Percentiles rank a stretch among this genome's conserved stretches.
phyloP scores from a whole-genome alignment of 192 early-diverging fungal genomes.

The Linnemannia elongata region DNA sequence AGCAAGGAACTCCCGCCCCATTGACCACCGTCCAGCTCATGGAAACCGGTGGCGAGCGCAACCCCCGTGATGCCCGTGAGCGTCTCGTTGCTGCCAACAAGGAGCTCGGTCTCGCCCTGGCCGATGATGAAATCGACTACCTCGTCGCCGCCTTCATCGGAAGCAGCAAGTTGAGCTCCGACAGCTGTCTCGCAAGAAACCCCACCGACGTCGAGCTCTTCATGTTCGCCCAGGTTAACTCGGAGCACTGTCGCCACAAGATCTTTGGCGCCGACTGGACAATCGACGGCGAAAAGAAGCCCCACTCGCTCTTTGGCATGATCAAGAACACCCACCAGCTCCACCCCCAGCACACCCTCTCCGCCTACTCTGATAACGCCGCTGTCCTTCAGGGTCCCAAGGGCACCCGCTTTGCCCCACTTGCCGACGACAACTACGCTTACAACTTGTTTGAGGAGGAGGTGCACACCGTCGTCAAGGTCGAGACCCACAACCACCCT shows the following conservation, averaged over 20 bases:
- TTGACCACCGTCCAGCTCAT: constrained; percentile 64
- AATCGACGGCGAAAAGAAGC: constrained; percentile 87
- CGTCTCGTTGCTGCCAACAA: constrained; percentile 86
- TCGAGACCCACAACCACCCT: constrained; percentile 99
- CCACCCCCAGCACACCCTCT: constrained; percentile 86
- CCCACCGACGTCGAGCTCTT: constrained; percentile 99
- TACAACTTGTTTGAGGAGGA: constrained; percentile 76
- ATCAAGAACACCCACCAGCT: constrained; percentile 93
- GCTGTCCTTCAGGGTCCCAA: constrained; percentile 90
- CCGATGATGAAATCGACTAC: constrained; percentile 97
- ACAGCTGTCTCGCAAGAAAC: constrained; percentile 74
- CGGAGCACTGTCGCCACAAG: constrained; percentile 99
- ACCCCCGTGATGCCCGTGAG: constrained; percentile 62
- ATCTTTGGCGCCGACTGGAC: constrained; percentile 99
- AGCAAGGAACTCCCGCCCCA: constrained; percentile 74
- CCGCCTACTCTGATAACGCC: constrained; percentile 99
- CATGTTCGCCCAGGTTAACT: constrained; percentile 99
- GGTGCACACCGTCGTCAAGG: constrained; percentile 95
- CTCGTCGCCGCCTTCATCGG: constrained; percentile 86
- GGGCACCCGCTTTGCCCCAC: constrained; percentile 70
- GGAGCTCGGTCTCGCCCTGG: constrained; percentile 93
- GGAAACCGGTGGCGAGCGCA: constrained; percentile 46
- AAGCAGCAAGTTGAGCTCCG: constrained; percentile 55
- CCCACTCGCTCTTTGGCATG: constrained; percentile 94
- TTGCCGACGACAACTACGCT: constrained; percentile 59